phyloP scores from a whole-genome alignment of 371 early-diverging fungal species.

The Haplosporangium sp. region DNA sequence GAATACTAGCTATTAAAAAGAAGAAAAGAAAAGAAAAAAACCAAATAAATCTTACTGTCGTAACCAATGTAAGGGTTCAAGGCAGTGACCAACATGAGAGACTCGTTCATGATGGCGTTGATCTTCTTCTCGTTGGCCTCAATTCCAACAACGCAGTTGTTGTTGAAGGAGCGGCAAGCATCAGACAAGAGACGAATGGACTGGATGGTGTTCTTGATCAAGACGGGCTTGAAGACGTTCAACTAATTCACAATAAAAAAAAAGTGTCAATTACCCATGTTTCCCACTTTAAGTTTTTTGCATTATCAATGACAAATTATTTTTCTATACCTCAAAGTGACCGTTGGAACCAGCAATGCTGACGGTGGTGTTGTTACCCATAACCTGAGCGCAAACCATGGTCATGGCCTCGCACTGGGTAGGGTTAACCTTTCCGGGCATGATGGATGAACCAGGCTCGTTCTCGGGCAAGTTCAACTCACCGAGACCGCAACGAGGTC shows the following conservation, averaged over 20 bases:
- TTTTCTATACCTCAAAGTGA: slow-evolving; percentile 84
- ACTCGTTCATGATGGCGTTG: slow-evolving; percentile 84
- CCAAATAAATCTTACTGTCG: slow-evolving; percentile 58
- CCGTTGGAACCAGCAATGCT: slow-evolving; percentile 93
- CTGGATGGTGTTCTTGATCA: slow-evolving; percentile 94
- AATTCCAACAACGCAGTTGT: slow-evolving; percentile 94
- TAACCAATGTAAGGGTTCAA: slow-evolving; percentile 91
- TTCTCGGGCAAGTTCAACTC: slow-evolving; percentile 95
- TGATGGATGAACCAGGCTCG: slow-evolving; percentile 98
- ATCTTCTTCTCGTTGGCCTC: slow-evolving; percentile 90
- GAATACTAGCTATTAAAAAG: background rate
- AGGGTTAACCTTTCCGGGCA: slow-evolving; percentile 98
- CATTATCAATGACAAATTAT: background rate
- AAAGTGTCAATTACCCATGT: background rate
- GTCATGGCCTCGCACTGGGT: slow-evolving; percentile 99
- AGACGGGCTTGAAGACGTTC: slow-evolving; percentile 97
- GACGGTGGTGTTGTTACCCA: slow-evolving; percentile 95
- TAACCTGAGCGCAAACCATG: slow-evolving; percentile 97
- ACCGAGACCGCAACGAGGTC: slow-evolving; percentile 96
- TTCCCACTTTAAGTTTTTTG: too few relatives aligned
- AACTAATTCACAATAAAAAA: slow-evolving; percentile 58
- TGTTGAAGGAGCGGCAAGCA: slow-evolving; percentile 86
- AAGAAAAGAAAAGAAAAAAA: background rate
- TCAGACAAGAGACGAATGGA: slow-evolving; percentile 89
- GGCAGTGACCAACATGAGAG: slow-evolving; percentile 92